These are phyloP conservation scores for Apiospora saccharicola DNA, from an alignment of 2,329 filamentous ascomycete genomes.

Conservation along the genomic window DNA sequence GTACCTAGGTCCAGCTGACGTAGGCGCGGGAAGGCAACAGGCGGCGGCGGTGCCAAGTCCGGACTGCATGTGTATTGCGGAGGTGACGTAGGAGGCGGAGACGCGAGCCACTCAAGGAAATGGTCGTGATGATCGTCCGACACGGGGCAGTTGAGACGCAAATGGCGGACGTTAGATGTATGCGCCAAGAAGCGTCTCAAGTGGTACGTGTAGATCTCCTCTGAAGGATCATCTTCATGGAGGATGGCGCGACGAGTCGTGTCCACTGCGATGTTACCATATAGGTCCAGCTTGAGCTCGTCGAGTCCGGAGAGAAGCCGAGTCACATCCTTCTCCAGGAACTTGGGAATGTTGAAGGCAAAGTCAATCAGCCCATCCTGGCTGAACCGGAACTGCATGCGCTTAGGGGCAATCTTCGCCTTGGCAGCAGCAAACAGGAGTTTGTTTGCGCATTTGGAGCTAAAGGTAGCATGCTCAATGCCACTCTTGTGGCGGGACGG, in stretches of 20 bases:
- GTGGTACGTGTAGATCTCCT: slow-evolving; percentile 20
- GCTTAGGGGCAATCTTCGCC: background rate
- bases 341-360: slow-evolving; percentile 19
- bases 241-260: slow-evolving; percentile 6
- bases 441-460: slow-evolving; percentile 14
- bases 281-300: slow-evolving; percentile 11
- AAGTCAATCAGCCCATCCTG: slow-evolving; percentile 20
- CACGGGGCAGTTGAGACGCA: background rate
- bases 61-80: background rate
- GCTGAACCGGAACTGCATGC: slow-evolving; percentile 12
- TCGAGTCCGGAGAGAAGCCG: background rate
- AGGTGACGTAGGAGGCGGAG: background rate
- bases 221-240: background rate
- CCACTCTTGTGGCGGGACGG: slow-evolving; percentile 17
- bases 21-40: slow-evolving; percentile 9
- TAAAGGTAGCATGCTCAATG: slow-evolving; percentile 4
- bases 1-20: slow-evolving; percentile 1
- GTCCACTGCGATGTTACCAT: background rate
- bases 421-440: slow-evolving; percentile 6
- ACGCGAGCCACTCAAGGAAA: slow-evolving; percentile 19
- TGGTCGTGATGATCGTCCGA: slow-evolving; percentile 20
- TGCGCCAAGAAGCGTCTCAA: slow-evolving; percentile 14
- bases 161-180: background rate
- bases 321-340: slow-evolving; percentile 2
- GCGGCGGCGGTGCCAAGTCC: background rate